phyloP scores from a whole-genome alignment of 129 eudicot species.

The Lactuca sativa region DNA sequence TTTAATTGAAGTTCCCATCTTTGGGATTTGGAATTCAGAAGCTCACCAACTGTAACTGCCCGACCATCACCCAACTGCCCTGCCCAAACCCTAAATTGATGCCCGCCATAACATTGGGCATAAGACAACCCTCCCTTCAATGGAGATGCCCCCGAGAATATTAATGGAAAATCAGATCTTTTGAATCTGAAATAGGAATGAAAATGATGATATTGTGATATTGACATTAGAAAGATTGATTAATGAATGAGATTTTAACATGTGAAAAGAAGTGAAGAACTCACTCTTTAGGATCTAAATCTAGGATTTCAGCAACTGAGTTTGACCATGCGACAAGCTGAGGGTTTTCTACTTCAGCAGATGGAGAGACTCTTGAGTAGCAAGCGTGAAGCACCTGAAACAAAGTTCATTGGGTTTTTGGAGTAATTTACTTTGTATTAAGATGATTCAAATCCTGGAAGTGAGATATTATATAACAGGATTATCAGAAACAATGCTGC shows the following conservation, averaged over 20 bases:
- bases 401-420: not conserved
- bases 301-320: conserved; percentile 75
- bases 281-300: conserved; percentile 88
- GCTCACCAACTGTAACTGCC: conserved; percentile 84
- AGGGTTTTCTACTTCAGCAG: conserved; percentile 83
- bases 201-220: too few relatives aligned
- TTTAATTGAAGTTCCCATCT: conserved; percentile 95
- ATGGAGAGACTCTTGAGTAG: conserved; percentile 76
- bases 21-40: conserved; percentile 62
- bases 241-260: conserved; percentile 1
- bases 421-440: not conserved
- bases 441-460: not conserved
- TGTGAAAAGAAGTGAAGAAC: conserved; percentile 21
- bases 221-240: not conserved
- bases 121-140: conserved; percentile 70
- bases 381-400: conserved; percentile 79
- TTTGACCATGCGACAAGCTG: conserved; percentile 87
- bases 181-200: conserved; percentile 54
- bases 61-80: conserved; percentile 96
- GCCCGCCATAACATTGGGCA: conserved; percentile 96
- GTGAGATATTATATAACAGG: not conserved
- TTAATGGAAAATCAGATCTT: conserved; percentile 69
- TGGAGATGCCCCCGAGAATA: conserved; percentile 76
- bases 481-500: conserved; percentile 6
- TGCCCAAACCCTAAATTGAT: conserved; percentile 97